Conservation (phyloP, 2,329 filamentous ascomycete species). For the Ophiostoma himal-ulmi region DNA sequence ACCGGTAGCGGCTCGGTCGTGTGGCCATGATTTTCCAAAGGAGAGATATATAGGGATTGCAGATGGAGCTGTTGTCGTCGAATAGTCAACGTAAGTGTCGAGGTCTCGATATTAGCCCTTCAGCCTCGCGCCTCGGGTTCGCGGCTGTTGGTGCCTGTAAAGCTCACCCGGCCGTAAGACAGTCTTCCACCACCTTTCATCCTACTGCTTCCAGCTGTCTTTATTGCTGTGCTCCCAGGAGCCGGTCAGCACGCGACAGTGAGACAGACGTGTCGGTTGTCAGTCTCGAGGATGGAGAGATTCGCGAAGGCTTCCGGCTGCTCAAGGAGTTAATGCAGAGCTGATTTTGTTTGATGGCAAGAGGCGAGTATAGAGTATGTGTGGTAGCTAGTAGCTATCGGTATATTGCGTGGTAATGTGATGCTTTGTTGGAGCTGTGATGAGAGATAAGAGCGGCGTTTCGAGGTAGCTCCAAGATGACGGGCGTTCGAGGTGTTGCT, state of each 20-base stretch:
- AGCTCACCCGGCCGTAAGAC: conserved; percentile 18
- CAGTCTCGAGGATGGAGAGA: not conserved
- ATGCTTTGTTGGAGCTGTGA: not conserved
- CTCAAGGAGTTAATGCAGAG: not conserved
- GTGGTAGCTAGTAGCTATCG: not conserved
- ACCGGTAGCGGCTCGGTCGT: conserved; percentile 54
- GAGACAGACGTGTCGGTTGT: not conserved
- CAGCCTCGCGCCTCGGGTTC: conserved; percentile 5
- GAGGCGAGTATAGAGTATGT: not conserved
- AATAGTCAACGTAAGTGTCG: not conserved
- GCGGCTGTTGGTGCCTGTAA: conserved; percentile 11
- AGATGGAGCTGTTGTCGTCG: too few relatives aligned
- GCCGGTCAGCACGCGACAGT: conserved; percentile 11
- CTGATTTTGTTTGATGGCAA: not conserved
- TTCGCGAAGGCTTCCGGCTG: not conserved
- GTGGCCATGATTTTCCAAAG: conserved; percentile 28
- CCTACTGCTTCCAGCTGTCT: not conserved
- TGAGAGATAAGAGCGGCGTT: not conserved
- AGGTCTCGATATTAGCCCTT: not conserved
- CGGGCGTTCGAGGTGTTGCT: not conserved
- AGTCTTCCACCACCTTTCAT: conserved; percentile 18
- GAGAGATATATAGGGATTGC: not conserved
- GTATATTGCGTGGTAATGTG: not conserved
- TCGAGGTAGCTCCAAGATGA: not conserved
- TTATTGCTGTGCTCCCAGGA: conserved; percentile 4